Base-by-base conservation (phyloP, 441 rosid genomes). In the Biscutella auriculata region DNA sequence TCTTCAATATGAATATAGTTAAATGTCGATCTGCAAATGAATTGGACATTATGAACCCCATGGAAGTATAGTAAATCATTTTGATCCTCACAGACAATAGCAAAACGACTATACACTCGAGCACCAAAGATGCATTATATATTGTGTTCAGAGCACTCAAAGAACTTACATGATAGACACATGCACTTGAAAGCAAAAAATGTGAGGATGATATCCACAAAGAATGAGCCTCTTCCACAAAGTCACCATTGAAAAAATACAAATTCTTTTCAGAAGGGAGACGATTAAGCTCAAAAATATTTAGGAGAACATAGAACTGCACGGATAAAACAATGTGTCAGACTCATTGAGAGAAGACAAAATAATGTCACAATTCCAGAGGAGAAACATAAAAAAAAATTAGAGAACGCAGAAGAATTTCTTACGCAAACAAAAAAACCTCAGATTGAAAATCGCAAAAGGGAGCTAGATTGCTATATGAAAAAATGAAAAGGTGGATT, bases 171-270 rank as follows among this genome's bases (percentile, higher is more conserved):
- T 76, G 96, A 79, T 32, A 95, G 95, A 68, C 71, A 76, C 90
- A 89, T 76, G 91, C 96, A 89, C 79, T 83, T 93, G 59, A 93
- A 83, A 12, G 99, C 93, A 81, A 93, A 93, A 61, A 93, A 67
- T 8, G 97, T 89, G 62, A 93, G 91, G 59, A 93, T 93, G 65
- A 93, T 85, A 71, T 89, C 99, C 54, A 89, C 41, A n/a, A 97
- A 93, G 74, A 89, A 93, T 12, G 96, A 89, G 63, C 99, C 99
- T 67, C 97, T 84, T 93, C 99, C 66, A 93, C 99, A 67, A 93
- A 89, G 71, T 93, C 99, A 0, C 99, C 99, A 69, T 93, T 93
- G 57, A 93, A 93, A 27, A 93, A 83, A 70, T 85, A 93, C 3
- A 96, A 97, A 61, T 93, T 93, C 75, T 83, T 96, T 74, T 85